Conservation (phyloP, 1,139 yeast species). For the Casaregolazyma lundiana region DNA sequence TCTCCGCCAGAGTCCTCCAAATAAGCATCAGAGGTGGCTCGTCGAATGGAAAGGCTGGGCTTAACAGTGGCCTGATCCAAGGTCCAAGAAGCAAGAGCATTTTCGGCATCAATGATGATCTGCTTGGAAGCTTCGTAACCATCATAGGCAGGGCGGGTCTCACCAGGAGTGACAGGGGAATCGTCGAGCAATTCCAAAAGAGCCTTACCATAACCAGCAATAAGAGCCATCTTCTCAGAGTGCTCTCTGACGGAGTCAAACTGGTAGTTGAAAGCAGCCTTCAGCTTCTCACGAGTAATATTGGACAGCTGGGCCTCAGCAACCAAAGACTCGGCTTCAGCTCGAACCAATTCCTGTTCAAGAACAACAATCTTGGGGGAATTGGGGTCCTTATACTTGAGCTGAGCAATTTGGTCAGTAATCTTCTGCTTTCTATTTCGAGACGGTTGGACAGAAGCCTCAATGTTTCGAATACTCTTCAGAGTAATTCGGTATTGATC, state of each 20-base stretch:
- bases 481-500: slow-evolving; percentile 96
- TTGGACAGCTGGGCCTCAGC: slow-evolving; percentile 98
- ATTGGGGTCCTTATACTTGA: slow-evolving; percentile 97
- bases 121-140: slow-evolving; percentile 98
- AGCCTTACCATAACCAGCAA: slow-evolving; percentile 99
- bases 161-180: slow-evolving; percentile 98
- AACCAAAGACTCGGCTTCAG: slow-evolving; percentile 97
- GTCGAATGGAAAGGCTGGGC: slow-evolving; percentile 88
- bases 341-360: slow-evolving; percentile 98
- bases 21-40: slow-evolving; percentile 57
- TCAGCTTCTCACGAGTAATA: slow-evolving; percentile 95
- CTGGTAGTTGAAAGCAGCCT: slow-evolving; percentile 96
- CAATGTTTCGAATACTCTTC: slow-evolving; percentile 93
- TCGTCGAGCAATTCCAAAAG: slow-evolving; percentile 92
- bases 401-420: slow-evolving; percentile 95
- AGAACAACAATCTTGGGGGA: slow-evolving; percentile 91
- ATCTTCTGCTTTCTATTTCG: slow-evolving; percentile 97
- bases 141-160: slow-evolving; percentile 96
- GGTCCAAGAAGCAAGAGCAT: slow-evolving; percentile 94
- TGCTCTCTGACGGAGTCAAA: slow-evolving; percentile 95
- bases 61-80: slow-evolving; percentile 91
- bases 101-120: slow-evolving; percentile 95
- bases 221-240: slow-evolving; percentile 92
- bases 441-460: slow-evolving; percentile 95
- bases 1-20: slow-evolving; percentile 51